Evolutionary conservation across 2,329 filamentous ascomycete species (phyloP).

Genomic region (Stagonosporopsis chrysanthemi): DNA sequence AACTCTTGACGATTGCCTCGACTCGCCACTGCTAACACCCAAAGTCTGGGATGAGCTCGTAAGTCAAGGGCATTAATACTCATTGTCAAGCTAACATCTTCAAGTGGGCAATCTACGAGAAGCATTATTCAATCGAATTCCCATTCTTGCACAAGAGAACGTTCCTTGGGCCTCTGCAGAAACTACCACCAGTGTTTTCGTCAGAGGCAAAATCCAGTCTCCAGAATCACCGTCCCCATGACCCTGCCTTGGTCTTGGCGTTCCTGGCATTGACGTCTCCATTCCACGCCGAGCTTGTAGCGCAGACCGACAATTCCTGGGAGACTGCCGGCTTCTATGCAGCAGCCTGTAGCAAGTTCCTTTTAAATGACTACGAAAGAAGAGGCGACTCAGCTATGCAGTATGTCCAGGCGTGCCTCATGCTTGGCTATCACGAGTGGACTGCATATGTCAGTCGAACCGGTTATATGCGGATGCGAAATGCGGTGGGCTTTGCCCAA

Average conservation of each 20-base stretch:
- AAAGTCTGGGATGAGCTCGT: slow-evolving; percentile 71
- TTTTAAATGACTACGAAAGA: slow-evolving; percentile 33
- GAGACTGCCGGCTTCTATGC: slow-evolving; percentile 69
- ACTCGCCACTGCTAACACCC: slow-evolving; percentile 67
- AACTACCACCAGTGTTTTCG: slow-evolving; percentile 44
- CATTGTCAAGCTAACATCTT: slow-evolving; percentile 14
- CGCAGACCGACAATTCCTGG: slow-evolving; percentile 18
- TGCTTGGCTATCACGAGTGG: slow-evolving; percentile 77
- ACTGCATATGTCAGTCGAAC: slow-evolving; percentile 67
- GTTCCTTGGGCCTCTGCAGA: slow-evolving; percentile 55
- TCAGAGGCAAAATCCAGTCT: slow-evolving; percentile 23
- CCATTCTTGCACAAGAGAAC: slow-evolving; percentile 74
- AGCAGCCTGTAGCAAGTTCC: slow-evolving; percentile 61
- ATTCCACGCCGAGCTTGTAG: slow-evolving; percentile 65
- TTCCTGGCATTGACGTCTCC: slow-evolving; percentile 74
- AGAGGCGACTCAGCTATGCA: slow-evolving; percentile 61
- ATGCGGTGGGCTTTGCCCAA: slow-evolving; percentile 65
- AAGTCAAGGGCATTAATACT: slow-evolving; percentile 18
- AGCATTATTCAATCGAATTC: slow-evolving; percentile 75
- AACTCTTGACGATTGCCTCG: slow-evolving; percentile 64
- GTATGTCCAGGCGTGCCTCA: slow-evolving; percentile 71
- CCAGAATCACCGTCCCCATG: slow-evolving; percentile 54
- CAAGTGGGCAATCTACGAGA: slow-evolving; percentile 70
- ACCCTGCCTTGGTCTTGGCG: slow-evolving; percentile 65
- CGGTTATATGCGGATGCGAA: slow-evolving; percentile 72